Evolutionary conservation across 495 filamentous ascomycete species (phyloP), one percentile per base, ranked within the genome.

Genomic region (Neurospora sp.): DNA sequence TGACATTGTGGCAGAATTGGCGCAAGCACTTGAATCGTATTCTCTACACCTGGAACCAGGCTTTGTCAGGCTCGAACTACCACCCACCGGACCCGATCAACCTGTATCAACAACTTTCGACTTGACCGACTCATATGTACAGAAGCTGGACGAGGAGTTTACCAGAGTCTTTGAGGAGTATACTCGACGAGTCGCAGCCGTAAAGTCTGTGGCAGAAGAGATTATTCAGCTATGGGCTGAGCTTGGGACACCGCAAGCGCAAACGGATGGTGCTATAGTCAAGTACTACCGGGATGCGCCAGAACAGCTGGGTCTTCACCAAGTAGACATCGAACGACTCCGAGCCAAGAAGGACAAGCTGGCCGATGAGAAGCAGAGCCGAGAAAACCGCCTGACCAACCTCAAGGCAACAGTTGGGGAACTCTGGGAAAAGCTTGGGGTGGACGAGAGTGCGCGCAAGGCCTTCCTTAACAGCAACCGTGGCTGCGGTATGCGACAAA

Each of bases 141-240:
- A 91, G 20, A 89, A 91, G 27, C 86, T 99, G 41, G 94, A 99
- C 79, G 87, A 89, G 27, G 96, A 98, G 82, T 98, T 97, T 75
- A 91, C 92, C 6, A 88, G 93, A 40, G 93, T 99, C 35, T 97
- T 97, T 79, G 93, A 98, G 80, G 96, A 98, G 81, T 99, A 98
- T 78, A 92, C 89, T 44, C 91, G 90, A 44, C 92, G 96, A 44
- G 83, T 96, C 35, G 85, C 86, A 2, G 89, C 87, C 5, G 94
- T 98, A n/a, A 88, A 92, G 79, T 81, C 88, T 11, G 81, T 93
- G 0, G 88, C 89, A 4, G 93, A 96, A 75, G 91, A 97, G 69
- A 94, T 97, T 71, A 94, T 99, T 79, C 92, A 92, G 77, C 87
- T 98, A 3, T 99, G 96, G 94, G 93, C 93, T 1, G 96, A 99